Evolutionary conservation across 306 rosid genomes (phyloP).

Genomic region (Malus asiatica): DNA sequence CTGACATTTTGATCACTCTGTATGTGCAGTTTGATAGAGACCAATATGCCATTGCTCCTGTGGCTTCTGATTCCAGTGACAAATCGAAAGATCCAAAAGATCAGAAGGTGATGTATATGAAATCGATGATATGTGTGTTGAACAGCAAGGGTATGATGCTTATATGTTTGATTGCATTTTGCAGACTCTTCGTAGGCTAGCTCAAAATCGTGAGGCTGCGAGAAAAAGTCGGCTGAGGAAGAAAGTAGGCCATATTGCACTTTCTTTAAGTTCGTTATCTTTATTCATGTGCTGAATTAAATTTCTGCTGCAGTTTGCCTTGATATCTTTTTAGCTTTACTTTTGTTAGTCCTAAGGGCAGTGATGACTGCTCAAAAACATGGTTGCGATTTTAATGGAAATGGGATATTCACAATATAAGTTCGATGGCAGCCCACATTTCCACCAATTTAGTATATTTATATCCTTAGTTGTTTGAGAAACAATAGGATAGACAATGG

Average conservation of each 20-base stretch:
- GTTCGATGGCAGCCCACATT: not conserved
- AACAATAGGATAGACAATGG: not conserved
- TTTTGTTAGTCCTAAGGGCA: not conserved
- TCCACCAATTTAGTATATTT: not conserved
- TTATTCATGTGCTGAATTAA: not conserved
- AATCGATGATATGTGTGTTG: slow-evolving; percentile 2
- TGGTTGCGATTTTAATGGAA: not conserved
- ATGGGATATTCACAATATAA: not conserved
- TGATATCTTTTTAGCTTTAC: not conserved
- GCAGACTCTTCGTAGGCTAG: slow-evolving; percentile 92
- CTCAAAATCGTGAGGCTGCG: slow-evolving; percentile 99
- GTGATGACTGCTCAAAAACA: not conserved
- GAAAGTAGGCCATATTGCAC: slow-evolving; percentile 43
- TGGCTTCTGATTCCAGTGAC: slow-evolving; percentile 87
- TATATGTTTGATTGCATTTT: slow-evolving; percentile 11
- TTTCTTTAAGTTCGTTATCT: not conserved
- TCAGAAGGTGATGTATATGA: slow-evolving; percentile 67
- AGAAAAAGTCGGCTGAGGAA: slow-evolving; percentile 93
- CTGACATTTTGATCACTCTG: slow-evolving; percentile 25
- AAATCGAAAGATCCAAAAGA: slow-evolving; percentile 84
- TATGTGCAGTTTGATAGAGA: slow-evolving; percentile 59
- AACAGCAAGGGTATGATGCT: slow-evolving; percentile 9
- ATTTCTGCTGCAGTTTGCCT: not conserved
- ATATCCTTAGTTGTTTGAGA: not conserved
- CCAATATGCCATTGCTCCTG: slow-evolving; percentile 41